Evolutionary conservation across 371 early-diverging fungal species (phyloP).

Genomic region (Mucor irregularis): DNA sequence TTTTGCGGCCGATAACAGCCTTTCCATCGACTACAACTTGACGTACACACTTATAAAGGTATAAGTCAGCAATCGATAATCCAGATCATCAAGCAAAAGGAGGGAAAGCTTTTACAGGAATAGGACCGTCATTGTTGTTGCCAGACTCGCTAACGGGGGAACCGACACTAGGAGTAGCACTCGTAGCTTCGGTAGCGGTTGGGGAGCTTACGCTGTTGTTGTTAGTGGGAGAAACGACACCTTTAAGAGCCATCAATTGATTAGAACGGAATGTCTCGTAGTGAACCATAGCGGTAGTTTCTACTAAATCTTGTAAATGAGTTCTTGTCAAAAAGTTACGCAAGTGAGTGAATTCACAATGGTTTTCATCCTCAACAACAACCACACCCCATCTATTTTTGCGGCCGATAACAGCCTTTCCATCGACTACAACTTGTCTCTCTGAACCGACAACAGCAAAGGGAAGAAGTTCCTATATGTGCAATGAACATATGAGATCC

Average conservation of each 20-base stretch:
- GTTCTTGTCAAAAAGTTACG: slow-evolving; percentile 87
- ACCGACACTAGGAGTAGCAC: slow-evolving; percentile 2
- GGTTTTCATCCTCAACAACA: slow-evolving; percentile 71
- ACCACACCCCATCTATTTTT: slow-evolving; percentile 69
- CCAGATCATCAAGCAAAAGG: slow-evolving; percentile 29
- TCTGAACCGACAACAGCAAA: slow-evolving; percentile 90
- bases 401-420: slow-evolving; percentile 71
- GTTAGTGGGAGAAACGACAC: slow-evolving; percentile 36
- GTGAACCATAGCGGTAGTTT: slow-evolving; percentile 84
- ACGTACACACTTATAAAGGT: too few species aligned
- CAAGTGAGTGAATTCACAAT: slow-evolving; percentile 80
- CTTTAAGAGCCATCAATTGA: slow-evolving; percentile 83
- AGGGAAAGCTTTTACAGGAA: slow-evolving; percentile 30
- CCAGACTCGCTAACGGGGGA: too few species aligned
- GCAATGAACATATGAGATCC: not conserved
- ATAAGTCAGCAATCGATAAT: not conserved
- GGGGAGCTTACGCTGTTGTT: slow-evolving; percentile 18
- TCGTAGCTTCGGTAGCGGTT: slow-evolving; percentile 10
- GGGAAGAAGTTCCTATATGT: slow-evolving; percentile 67
- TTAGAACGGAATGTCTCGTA: slow-evolving; percentile 90
- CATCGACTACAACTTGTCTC: slow-evolving; percentile 77
- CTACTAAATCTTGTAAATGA: slow-evolving; percentile 84
- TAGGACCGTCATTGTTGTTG: not conserved
- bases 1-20: slow-evolving; percentile 69
- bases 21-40: slow-evolving; percentile 80